Conservation (phyloP, 768 basidiomycete species). For the Cyclocybe aegerita region DNA sequence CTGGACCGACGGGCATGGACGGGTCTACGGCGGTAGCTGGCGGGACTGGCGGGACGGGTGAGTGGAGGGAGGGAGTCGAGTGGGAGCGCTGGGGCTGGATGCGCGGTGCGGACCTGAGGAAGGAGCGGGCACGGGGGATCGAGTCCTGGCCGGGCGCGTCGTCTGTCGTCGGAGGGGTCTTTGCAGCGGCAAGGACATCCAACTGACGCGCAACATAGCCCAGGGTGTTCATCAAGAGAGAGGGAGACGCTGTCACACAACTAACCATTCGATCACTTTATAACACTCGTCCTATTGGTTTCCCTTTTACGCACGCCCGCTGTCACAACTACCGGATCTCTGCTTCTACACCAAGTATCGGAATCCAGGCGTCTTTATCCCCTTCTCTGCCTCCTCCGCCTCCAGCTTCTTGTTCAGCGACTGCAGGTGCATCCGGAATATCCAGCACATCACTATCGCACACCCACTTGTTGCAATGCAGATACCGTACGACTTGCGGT, state of each 20-base stretch:
- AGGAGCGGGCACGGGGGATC: conserved; percentile 49
- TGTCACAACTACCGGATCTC: conserved; percentile 5
- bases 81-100: conserved; percentile 48
- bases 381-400: conserved; percentile 36
- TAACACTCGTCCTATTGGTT: conserved; percentile 3
- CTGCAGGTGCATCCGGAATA: conserved; percentile 43
- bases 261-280: neutral
- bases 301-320: conserved; percentile 5
- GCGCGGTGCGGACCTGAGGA: conserved; percentile 35
- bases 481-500: conserved; percentile 68
- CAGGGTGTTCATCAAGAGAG: conserved; percentile 71
- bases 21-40: conserved; percentile 19
- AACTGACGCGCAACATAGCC: conserved; percentile 79
- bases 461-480: conserved; percentile 60
- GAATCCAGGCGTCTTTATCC: conserved; percentile 42
- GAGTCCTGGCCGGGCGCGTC: conserved; percentile 27
- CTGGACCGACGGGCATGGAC: conserved; percentile 22
- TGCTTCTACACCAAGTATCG: conserved; percentile 46
- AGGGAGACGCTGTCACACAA: conserved; percentile 1
- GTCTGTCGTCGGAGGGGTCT: conserved; percentile 59
- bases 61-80: conserved; percentile 56
- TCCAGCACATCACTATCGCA: conserved; percentile 51
- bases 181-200: conserved; percentile 67
- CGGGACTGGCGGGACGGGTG: conserved; percentile 9
- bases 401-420: conserved; percentile 37